Percentiles rank a stretch among this genome's conserved stretches.
phyloP scores from a whole-genome alignment of 345 rosid species.

The Clarkia xantiana region DNA sequence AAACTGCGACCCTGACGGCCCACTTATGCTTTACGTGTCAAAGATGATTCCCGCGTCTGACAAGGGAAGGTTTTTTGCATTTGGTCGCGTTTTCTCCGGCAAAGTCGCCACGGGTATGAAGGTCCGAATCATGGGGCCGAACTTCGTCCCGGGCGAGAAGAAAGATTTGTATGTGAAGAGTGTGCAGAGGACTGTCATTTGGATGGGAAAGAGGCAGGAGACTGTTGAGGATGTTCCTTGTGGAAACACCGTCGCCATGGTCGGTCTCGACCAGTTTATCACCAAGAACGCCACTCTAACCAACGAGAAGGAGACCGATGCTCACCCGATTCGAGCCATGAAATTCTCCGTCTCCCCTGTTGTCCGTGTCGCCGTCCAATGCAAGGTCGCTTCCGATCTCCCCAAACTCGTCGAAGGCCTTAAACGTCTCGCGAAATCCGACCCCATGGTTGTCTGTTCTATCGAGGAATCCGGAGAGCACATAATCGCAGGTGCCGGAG shows the following conservation, averaged over 20 bases:
- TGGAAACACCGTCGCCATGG: slow-evolving; percentile 81
- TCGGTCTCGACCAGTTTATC: slow-evolving; percentile 66
- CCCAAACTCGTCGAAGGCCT: slow-evolving; percentile 84
- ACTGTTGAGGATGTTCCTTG: slow-evolving; percentile 82
- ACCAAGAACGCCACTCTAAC: slow-evolving; percentile 75
- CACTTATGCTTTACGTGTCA: slow-evolving; percentile 78
- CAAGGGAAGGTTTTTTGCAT: slow-evolving; percentile 76
- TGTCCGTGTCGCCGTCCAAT: slow-evolving; percentile 80
- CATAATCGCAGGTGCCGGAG: slow-evolving; percentile 83
- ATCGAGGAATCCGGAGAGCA: slow-evolving; percentile 80
- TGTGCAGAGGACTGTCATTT: slow-evolving; percentile 71
- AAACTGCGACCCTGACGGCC: slow-evolving; percentile 68
- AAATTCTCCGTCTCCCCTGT: slow-evolving; percentile 83
- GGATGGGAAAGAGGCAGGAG: slow-evolving; percentile 91
- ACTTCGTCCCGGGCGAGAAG: slow-evolving; percentile 72
- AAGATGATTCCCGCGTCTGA: slow-evolving; percentile 92
- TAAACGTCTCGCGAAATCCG: slow-evolving; percentile 69
- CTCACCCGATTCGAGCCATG: slow-evolving; percentile 89
- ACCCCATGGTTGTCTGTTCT: slow-evolving; percentile 73
- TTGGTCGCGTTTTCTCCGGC: slow-evolving; percentile 77
- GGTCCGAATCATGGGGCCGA: slow-evolving; percentile 86
- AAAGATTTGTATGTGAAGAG: slow-evolving; percentile 55
- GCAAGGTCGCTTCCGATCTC: slow-evolving; percentile 78
- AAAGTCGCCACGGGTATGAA: slow-evolving; percentile 62
- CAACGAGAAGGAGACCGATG: slow-evolving; percentile 69